Percentiles rank a stretch among this genome's conserved stretches.
Evolutionary conservation across 1,284 basidiomycete genomes (phyloP).

Genomic region (Apiotrichum laibachii): DNA sequence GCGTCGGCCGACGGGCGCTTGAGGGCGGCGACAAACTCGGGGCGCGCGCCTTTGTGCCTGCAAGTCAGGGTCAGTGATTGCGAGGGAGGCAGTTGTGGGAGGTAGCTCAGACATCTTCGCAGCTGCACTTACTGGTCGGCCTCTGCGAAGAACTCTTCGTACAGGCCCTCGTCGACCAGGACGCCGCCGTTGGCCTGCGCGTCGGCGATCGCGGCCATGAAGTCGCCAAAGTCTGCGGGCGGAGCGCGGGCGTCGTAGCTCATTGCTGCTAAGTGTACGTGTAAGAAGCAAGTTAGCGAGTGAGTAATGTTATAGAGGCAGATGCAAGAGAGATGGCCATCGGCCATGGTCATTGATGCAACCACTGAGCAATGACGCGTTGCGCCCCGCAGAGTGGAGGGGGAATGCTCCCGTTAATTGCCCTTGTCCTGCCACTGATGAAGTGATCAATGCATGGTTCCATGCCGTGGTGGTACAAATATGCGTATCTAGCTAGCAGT

Average conservation of each 20-base stretch:
- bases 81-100: too few species aligned
- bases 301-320: not conserved
- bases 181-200: constrained; percentile 13
- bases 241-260: constrained; percentile 11
- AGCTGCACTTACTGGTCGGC: constrained; percentile 18
- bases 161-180: constrained; percentile 22
- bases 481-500: not conserved
- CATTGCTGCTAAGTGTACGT: not conserved
- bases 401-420: not conserved
- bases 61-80: too few species aligned
- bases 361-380: too few species aligned
- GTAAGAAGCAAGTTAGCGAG: not conserved
- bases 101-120: too few species aligned
- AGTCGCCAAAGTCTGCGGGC: constrained; percentile 17
- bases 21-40: constrained; percentile 20
- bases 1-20: constrained; percentile 5
- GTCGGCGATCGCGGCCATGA: constrained; percentile 14
- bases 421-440: not conserved
- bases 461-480: not conserved
- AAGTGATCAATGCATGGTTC: not conserved
- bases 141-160: constrained; percentile 23
- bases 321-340: not conserved
- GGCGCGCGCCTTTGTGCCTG: constrained; percentile 14
- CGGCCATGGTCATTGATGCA: too few species aligned
- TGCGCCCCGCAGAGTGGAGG: too few species aligned